Evolutionary conservation across 495 filamentous ascomycete genomes (phyloP).

Genomic region (Lasiosphaeriaceae sp.): DNA sequence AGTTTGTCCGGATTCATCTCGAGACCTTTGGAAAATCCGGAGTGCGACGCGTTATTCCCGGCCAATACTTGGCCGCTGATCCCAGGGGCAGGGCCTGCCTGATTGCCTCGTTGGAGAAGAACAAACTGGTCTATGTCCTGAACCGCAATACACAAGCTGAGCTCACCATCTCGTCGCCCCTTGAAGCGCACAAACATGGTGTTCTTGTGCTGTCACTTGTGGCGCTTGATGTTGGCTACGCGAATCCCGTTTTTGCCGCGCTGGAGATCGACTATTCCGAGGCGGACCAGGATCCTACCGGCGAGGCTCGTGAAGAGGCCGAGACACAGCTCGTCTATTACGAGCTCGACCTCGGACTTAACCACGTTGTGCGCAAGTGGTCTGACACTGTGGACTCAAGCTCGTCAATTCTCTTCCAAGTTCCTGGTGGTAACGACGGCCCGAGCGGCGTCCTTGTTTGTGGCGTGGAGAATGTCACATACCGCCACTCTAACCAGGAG

Average conservation of each 20-base stretch:
- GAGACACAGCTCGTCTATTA: slow-evolving; percentile 96
- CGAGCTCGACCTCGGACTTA: slow-evolving; percentile 91
- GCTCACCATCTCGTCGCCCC: slow-evolving; percentile 90
- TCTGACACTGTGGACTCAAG: slow-evolving; percentile 88
- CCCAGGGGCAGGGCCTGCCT: slow-evolving; percentile 93
- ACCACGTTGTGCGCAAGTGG: slow-evolving; percentile 96
- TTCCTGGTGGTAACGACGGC: slow-evolving; percentile 88
- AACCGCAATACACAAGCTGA: slow-evolving; percentile 93
- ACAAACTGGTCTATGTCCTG: slow-evolving; percentile 97
- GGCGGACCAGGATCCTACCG: slow-evolving; percentile 85
- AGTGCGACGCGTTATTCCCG: slow-evolving; percentile 88
- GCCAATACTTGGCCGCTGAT: slow-evolving; percentile 90
- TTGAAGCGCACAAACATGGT: slow-evolving; percentile 97
- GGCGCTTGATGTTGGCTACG: slow-evolving; percentile 89
- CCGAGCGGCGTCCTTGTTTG: slow-evolving; percentile 95
- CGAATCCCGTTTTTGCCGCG: slow-evolving; percentile 93
- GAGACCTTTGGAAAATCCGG: slow-evolving; percentile 99
- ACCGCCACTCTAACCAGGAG: slow-evolving; percentile 88
- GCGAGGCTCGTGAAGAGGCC: slow-evolving; percentile 71
- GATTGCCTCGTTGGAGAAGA: slow-evolving; percentile 94
- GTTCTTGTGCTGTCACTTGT: slow-evolving; percentile 84
- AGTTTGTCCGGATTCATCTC: slow-evolving; percentile 82
- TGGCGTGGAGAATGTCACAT: slow-evolving; percentile 89
- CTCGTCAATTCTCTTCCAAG: slow-evolving; percentile 87
- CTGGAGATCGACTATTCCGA: slow-evolving; percentile 92